Percentiles rank a stretch among this genome's conserved stretches.
These are phyloP conservation scores for Grosmannia huntii DNA, from an alignment of 2,329 filamentous ascomycete species.

Conservation along the genomic window DNA sequence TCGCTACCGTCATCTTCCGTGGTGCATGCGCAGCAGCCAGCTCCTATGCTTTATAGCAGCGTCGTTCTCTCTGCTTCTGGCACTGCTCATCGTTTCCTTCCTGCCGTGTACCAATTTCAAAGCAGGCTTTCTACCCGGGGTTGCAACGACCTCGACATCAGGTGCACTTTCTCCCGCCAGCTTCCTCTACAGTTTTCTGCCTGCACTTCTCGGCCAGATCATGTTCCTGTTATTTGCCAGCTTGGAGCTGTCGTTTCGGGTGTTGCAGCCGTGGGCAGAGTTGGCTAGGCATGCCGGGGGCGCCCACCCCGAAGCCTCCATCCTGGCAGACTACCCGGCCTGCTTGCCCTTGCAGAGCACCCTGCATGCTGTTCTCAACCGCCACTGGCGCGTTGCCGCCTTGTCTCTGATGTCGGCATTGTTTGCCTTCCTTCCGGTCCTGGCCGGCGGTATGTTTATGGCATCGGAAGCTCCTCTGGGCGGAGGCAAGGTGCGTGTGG, in stretches of 20 bases:
- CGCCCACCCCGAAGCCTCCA: conserved; percentile 45
- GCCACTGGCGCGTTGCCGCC: conserved; percentile 53
- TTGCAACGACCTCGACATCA: conserved; percentile 46
- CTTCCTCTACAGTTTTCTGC: conserved; percentile 73
- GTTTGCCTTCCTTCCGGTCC: conserved; percentile 50
- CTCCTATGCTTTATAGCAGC: conserved; percentile 54
- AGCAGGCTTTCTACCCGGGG: conserved; percentile 57
- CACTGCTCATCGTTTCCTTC: conserved; percentile 69
- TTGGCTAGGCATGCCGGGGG: conserved; percentile 40
- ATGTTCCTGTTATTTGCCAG: conserved; percentile 55
- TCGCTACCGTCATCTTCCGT: conserved; percentile 59
- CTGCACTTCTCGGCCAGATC: conserved; percentile 52
- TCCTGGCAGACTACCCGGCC: conserved; percentile 59
- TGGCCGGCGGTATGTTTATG: conserved; percentile 62
- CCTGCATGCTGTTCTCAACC: conserved; percentile 42
- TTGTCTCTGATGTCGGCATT: conserved; percentile 46
- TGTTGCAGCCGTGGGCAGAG: conserved; percentile 57
- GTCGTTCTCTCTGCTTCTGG: conserved; percentile 48
- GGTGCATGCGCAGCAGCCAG: conserved; percentile 56
- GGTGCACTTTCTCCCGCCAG: conserved; percentile 73
- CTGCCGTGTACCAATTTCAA: conserved; percentile 52
- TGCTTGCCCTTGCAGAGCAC: conserved; percentile 50
- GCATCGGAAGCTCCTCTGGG: conserved; percentile 43
- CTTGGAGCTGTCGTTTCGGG: conserved; percentile 51
- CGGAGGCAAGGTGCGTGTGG: conserved; percentile 44